Percentiles rank a stretch among this genome's conserved stretches.
Conservation (phyloP, 345 rosid species). For the Euphorbia peplus region DNA sequence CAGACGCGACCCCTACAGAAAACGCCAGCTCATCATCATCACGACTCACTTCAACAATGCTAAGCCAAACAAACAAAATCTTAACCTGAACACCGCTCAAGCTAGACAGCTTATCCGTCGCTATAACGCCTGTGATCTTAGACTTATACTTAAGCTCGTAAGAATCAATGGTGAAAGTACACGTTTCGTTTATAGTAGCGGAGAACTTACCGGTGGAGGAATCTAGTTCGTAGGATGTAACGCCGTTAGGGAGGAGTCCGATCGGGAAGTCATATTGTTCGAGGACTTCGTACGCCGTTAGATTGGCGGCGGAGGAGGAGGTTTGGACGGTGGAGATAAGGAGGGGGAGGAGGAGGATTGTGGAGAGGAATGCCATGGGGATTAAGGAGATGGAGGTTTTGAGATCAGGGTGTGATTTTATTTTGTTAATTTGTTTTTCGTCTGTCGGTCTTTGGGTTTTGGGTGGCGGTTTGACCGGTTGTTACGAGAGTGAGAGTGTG, state of each 20-base stretch:
- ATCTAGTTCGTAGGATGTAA: constrained; percentile 32
- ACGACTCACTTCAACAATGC: constrained; percentile 35
- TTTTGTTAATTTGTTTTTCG: background rate
- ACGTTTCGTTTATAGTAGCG: constrained; percentile 26
- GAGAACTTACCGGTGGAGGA: constrained; percentile 40
- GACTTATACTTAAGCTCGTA: constrained; percentile 46
- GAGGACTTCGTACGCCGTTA: constrained; percentile 51
- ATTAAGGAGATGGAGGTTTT: background rate
- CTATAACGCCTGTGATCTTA: constrained; percentile 32
- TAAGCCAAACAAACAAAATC: constrained; percentile 42
- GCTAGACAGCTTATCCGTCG: constrained; percentile 34
- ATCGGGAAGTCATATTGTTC: constrained; percentile 45
- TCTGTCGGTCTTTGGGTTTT: background rate
- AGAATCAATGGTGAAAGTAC: constrained; percentile 39
- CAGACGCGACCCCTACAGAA: constrained; percentile 49
- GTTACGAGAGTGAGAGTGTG: background rate
- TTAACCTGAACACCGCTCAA: constrained; percentile 45
- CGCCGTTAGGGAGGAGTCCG: constrained; percentile 63
- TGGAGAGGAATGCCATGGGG: constrained; percentile 5
- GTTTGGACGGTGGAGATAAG: background rate
- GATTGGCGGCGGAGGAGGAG: background rate
- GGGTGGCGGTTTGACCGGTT: background rate
- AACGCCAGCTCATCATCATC: constrained; percentile 41
- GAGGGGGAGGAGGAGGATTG: constrained; percentile 6
- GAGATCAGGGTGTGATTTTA: no score